Evolutionary conservation across 805 yeast species (phyloP), one percentile per base, ranked within the genome.

Genomic region (Myxozyma neotropica): DNA sequence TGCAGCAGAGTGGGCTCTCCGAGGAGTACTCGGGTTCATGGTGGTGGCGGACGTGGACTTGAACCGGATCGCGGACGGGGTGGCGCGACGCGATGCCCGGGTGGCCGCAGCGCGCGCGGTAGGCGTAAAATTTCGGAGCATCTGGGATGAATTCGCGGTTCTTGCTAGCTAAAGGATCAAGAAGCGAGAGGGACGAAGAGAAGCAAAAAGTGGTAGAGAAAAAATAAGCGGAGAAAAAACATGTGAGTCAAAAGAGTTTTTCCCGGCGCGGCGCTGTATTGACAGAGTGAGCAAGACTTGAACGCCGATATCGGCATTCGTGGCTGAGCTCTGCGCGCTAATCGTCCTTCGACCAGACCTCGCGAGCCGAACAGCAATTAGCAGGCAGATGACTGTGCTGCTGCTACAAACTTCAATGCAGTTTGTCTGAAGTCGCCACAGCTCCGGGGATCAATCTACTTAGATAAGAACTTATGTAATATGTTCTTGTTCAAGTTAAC

Each of bases 1-100:
- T 29, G 58, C 62, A 15, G 62, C 56, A 19, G 56, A 58, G 35
- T 58, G 62, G 4, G 62, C 46, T 39, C 58, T 48, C 39, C 60
- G 56, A 31, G 57, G 29, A 17, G 52, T 17, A 39, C 21, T 36
- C 35, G 23, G 39, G 49, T 17, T 27, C 12, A 24, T 12, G 27
- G 39, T 8, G 40, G 60, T 31, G 53, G 55, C 17, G 35, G 39
- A 12, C 36, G 60, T 39, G 12, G 60, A 52, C 35, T 44, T 57
- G 17, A 47, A 24, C 12, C 56, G 52, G 46, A 43, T 39, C 21
- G 54, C 38, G 15, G 52, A 12, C 33, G 52, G 51, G 27, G 31
- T 15, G 21, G 49, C 39, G 40, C 46, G 46, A 27, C 47, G 49
- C 33, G 57, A 40, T 17, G 51, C 55, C 39, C 57, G 31, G 27